Evolutionary conservation across 345 rosid genomes (phyloP).

Genomic region (Citrus mangshanensis): DNA sequence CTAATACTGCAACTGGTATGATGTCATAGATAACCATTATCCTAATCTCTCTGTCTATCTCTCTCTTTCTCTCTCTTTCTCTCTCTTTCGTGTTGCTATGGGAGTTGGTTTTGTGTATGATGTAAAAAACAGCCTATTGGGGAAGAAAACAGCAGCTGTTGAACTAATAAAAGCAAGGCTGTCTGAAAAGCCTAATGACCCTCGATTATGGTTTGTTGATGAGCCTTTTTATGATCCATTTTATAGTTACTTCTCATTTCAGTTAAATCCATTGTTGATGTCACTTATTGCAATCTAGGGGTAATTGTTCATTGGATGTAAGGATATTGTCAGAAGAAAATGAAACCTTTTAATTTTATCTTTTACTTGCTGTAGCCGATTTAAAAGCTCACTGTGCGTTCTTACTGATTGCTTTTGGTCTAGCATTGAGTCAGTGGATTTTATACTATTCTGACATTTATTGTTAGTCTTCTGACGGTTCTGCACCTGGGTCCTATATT

Average conservation of each 20-base stretch:
- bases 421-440: neutral
- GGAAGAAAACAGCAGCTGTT: constrained; percentile 89
- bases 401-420: neutral
- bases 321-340: neutral
- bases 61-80: too few relatives aligned
- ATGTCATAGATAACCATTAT: neutral
- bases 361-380: neutral
- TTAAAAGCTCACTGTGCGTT: neutral
- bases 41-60: neutral
- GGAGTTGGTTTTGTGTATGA: constrained; percentile 7
- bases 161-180: constrained; percentile 74
- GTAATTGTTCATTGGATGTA: neutral
- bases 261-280: too few relatives aligned
- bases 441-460: neutral
- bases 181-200: constrained; percentile 57
- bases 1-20: constrained; percentile 76
- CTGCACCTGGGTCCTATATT: neutral
- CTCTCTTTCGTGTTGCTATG: neutral
- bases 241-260: too few relatives aligned
- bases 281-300: neutral
- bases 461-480: neutral
- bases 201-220: neutral
- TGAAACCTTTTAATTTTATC: neutral
- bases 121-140: constrained; percentile 54
- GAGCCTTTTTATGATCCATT: neutral